These are phyloP conservation scores for Pichia rugopelliculosa DNA, from an alignment of 805 yeast species.

Conservation along the genomic window DNA sequence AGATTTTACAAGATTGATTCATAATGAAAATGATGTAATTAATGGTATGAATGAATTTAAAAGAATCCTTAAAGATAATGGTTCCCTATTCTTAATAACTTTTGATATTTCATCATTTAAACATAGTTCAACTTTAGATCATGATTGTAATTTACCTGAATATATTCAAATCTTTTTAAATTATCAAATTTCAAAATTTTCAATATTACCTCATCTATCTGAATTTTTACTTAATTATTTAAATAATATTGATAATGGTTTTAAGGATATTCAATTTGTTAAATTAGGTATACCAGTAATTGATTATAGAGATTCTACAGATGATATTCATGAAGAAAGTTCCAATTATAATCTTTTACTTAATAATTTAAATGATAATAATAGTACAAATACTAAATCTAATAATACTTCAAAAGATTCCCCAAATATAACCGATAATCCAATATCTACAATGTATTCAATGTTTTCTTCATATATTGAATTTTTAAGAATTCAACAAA, in stretches of 20 bases:
- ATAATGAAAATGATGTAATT: conserved; percentile 14
- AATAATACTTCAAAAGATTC: no score
- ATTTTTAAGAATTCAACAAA: conserved; percentile 15
- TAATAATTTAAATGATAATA: no score
- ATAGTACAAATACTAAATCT: no score
- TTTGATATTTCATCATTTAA: conserved; percentile 21
- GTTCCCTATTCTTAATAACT: conserved; percentile 23
- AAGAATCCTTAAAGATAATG: conserved; percentile 26
- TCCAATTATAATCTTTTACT: not conserved
- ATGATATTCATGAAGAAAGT: not conserved
- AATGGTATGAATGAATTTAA: conserved; percentile 23
- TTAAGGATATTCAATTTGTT: conserved; percentile 4
- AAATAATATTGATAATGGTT: not conserved
- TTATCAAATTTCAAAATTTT: conserved; percentile 2
- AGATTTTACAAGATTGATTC: conserved; percentile 20
- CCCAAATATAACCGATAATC: conserved; percentile 19
- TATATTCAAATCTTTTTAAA: conserved; percentile 7
- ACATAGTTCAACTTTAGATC: not conserved
- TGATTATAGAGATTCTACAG: not conserved
- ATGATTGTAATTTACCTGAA: conserved; percentile 3
- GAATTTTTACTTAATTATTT: not conserved
- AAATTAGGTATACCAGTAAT: conserved; percentile 5
- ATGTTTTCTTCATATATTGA: conserved; percentile 26
- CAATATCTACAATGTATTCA: conserved; percentile 26
- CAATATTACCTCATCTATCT: conserved; percentile 1